Evolutionary conservation across 768 basidiomycete species (phyloP), one percentile per base, ranked within the genome.

Genomic region (Naganishia friedmannii): DNA sequence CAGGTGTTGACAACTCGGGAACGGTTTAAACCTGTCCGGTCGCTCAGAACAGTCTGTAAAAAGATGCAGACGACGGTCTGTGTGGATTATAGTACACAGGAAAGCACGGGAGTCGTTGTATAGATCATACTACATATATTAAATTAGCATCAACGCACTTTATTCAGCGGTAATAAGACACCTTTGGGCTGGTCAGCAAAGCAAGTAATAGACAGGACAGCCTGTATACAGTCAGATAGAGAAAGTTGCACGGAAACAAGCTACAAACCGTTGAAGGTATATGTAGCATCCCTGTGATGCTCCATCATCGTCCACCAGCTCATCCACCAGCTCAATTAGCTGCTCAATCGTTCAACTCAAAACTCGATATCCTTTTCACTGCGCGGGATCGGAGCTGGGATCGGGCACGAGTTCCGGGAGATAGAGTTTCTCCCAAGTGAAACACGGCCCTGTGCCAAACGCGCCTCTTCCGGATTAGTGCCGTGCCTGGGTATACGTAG

Each of bases 1-100:
- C 13, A 58, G 57, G 57, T 23, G 31, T n/a, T 23, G 57, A 58
- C 34, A 58, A 58, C 21, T 58, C 57, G 57, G 57, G 57, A 19
- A 19, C 57, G 9, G 34, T 58, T 23, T 39, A 32, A 39, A 58
- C 6, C 31, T 39, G 3, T 15, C 19, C 31, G 57, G 57, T 8
- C 9, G 17, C 17, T 12, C 34, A 23, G 3, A 58, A 51, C 3
- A 23, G 6, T 51, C 48, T 26, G 3, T 37, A 7, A 8, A 51
- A 51, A n/a, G 48, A 51, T 4, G n/a, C 48, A 51, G 48, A 51
- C 23, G 4, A 51, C 48, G 19, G 48, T 26, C 23, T 51, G 48
- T 46, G 45, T 21, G 48, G n/a, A 51, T 51, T 51, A 13, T 51
- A 42, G 42, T 17, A 51, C n/a, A 51, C n/a, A 51, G 48, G 48